These are phyloP conservation scores for Candida sp. DNA, from an alignment of 1,139 yeast genomes.

Conservation along the genomic window DNA sequence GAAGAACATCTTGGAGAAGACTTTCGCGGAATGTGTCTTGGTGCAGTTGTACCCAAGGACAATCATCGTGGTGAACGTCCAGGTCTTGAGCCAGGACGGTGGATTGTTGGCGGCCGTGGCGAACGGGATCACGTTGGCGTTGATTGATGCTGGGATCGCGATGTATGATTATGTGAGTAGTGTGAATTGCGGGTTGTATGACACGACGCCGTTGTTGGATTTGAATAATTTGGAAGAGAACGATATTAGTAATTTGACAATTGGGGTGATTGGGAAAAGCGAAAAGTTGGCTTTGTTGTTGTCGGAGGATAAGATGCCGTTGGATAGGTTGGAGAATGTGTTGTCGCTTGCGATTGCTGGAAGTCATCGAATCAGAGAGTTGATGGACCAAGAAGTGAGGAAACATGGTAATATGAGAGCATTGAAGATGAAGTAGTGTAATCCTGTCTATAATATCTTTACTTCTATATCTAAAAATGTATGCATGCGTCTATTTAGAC, in stretches of 20 bases:
- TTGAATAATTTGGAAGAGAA: conserved; percentile 82
- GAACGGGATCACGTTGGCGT: conserved; percentile 89
- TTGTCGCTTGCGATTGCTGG: conserved; percentile 93
- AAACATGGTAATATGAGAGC: conserved; percentile 61
- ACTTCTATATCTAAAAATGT: neutral
- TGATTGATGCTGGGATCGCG: conserved; percentile 95
- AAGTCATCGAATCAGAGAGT: conserved; percentile 75
- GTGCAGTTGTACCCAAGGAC: conserved; percentile 84
- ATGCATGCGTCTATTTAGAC: conserved; percentile 34
- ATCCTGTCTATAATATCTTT: neutral
- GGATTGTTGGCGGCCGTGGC: conserved; percentile 80
- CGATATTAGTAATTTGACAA: conserved; percentile 80
- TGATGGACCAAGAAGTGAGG: conserved; percentile 88
- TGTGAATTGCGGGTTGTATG: conserved; percentile 79
- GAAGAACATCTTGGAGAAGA: conserved; percentile 72
- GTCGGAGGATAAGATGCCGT: conserved; percentile 84
- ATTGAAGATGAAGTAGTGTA: conserved; percentile 21
- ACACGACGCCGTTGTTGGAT: conserved; percentile 78
- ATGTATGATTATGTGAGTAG: conserved; percentile 92
- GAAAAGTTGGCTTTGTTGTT: conserved; percentile 78
- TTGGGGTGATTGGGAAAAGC: conserved; percentile 84
- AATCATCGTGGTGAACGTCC: conserved; percentile 70
- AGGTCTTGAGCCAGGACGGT: conserved; percentile 90
- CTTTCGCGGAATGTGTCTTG: conserved; percentile 82
- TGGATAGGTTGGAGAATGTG: conserved; percentile 78